These are phyloP conservation scores for Fusarium keratoplasticum DNA, from an alignment of 2,329 filamentous ascomycete genomes.

Conservation along the genomic window DNA sequence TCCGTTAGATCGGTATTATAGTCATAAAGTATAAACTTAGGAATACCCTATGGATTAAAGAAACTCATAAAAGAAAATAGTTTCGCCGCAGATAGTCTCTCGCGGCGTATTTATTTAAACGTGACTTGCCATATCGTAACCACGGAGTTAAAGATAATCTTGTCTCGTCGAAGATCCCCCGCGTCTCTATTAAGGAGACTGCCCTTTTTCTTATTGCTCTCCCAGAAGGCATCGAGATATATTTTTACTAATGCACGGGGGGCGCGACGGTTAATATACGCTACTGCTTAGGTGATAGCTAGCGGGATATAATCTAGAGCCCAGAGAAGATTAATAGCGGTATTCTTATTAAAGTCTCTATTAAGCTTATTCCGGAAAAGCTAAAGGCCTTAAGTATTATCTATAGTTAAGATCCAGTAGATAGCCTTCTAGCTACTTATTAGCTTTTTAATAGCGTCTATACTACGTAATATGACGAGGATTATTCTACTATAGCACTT, in stretches of 20 bases:
- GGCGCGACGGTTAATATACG: slow-evolving; percentile 41
- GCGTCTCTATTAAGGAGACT: slow-evolving; percentile 44
- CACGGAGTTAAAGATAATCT: slow-evolving; percentile 2
- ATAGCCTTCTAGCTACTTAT: slow-evolving; percentile 14
- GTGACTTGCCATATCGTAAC: slow-evolving; percentile 22
- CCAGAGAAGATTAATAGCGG: slow-evolving; percentile 21
- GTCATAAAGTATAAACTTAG: neutral
- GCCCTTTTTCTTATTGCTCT: slow-evolving; percentile 42
- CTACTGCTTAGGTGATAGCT: slow-evolving; percentile 46
- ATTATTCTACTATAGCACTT: slow-evolving; percentile 24
- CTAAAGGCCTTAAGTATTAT: slow-evolving; percentile 6
- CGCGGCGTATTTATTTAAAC: slow-evolving; percentile 12
- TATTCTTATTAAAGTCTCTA: neutral
- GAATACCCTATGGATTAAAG: slow-evolving; percentile 23
- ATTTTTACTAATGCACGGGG: slow-evolving; percentile 37
- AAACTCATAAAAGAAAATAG: slow-evolving; percentile 29
- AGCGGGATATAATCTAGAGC: slow-evolving; percentile 46
- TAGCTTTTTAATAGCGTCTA: slow-evolving; percentile 21
- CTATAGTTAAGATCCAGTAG: slow-evolving; percentile 22
- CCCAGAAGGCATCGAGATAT: slow-evolving; percentile 48
- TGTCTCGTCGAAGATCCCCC: slow-evolving; percentile 31
- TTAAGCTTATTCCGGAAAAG: slow-evolving; percentile 33
- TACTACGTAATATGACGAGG: slow-evolving; percentile 33
- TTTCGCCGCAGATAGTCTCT: slow-evolving; percentile 1
- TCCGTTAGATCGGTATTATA: neutral